phyloP scores from a whole-genome alignment of 2,329 filamentous ascomycete species.

The Truncatella angustata region DNA sequence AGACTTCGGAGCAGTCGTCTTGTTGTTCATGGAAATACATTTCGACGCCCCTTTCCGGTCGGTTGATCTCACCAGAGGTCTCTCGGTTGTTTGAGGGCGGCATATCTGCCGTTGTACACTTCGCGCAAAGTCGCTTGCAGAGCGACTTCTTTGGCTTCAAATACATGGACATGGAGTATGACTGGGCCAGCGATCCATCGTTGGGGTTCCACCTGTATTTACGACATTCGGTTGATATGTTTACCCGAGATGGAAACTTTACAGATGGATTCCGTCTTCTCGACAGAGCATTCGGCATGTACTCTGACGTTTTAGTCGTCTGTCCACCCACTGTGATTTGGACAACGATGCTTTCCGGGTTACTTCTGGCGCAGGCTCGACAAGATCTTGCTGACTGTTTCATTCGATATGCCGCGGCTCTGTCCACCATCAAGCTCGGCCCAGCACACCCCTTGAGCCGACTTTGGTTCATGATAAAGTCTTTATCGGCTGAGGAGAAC shows the following conservation, averaged over 20 bases:
- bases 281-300: background rate
- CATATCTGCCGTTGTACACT: background rate
- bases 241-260: background rate
- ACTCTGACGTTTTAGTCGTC: background rate
- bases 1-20: background rate
- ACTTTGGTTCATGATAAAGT: background rate
- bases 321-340: background rate
- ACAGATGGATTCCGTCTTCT: background rate
- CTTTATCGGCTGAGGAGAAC: background rate
- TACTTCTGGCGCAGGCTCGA: background rate
- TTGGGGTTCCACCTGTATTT: background rate
- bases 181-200: background rate
- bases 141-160: background rate
- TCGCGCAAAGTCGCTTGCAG: background rate
- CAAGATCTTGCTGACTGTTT: background rate
- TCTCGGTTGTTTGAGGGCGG: background rate
- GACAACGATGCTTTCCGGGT: background rate
- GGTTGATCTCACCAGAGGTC: background rate
- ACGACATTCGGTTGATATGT: background rate
- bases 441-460: background rate
- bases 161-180: background rate
- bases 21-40: background rate
- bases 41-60: background rate
- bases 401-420: background rate
- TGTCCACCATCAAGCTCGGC: background rate